Evolutionary conservation across 1,139 yeast genomes (phyloP).

Genomic region (Arxiozyma slooffiae): DNA sequence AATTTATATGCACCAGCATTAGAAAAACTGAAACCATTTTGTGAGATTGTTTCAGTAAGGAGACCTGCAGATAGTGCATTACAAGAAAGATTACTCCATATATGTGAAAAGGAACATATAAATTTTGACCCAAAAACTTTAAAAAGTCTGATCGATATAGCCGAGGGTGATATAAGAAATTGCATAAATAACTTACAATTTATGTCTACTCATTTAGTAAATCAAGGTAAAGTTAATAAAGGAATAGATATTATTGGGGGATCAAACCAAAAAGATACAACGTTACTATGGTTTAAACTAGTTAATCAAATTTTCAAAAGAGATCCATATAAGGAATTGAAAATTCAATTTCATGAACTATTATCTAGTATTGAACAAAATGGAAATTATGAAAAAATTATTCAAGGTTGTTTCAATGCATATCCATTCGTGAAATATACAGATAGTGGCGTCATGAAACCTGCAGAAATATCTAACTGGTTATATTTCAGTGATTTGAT

Average conservation of each 20-base stretch:
- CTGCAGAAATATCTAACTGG: constrained; percentile 69
- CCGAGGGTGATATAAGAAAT: constrained; percentile 80
- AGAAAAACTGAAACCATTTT: constrained; percentile 60
- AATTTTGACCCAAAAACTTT: constrained; percentile 34
- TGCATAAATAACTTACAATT: constrained; percentile 81
- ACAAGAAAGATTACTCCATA: constrained; percentile 39
- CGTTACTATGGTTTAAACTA: constrained; percentile 49
- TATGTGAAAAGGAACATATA: constrained; percentile 42
- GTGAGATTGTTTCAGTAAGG: constrained; percentile 61
- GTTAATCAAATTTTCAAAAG: constrained; percentile 48
- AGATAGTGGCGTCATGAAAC: constrained; percentile 58
- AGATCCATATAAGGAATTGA: constrained; percentile 36
- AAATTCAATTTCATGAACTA: constrained; percentile 40
- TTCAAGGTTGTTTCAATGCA: constrained; percentile 62
- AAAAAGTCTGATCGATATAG: constrained; percentile 52
- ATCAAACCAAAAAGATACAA: constrained; percentile 41
- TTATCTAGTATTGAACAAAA: constrained; percentile 40
- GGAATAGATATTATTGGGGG: constrained; percentile 13
- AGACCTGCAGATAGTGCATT: constrained; percentile 47
- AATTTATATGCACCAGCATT: constrained; percentile 67
- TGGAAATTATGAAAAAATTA: constrained; percentile 50
- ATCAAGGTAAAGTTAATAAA: constrained; percentile 14
- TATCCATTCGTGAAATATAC: constrained; percentile 49
- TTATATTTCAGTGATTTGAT: constrained; percentile 54
- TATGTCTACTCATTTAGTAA: constrained; percentile 17